Evolutionary conservation across 257 asterid species (phyloP).

Genomic region (Fraxinus cuspidata): DNA sequence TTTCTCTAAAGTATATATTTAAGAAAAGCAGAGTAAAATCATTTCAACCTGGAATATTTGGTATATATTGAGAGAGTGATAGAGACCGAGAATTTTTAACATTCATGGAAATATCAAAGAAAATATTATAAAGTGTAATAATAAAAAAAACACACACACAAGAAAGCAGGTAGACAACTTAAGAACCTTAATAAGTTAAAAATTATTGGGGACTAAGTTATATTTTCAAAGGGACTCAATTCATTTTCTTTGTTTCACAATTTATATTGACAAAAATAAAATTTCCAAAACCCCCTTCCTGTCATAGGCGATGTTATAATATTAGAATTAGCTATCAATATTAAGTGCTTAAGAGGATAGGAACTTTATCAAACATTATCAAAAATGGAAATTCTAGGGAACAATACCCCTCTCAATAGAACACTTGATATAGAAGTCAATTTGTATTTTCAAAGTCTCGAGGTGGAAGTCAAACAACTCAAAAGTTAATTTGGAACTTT

Average conservation of each 20-base stretch:
- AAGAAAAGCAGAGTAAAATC: neutral
- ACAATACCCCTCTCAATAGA: neutral
- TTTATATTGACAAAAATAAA: neutral
- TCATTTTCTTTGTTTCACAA: neutral
- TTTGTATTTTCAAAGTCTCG: neutral
- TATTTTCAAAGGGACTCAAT: neutral
- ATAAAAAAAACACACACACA: neutral
- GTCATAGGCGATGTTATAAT: neutral
- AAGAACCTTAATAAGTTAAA: neutral
- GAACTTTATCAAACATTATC: neutral
- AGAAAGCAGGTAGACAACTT: neutral
- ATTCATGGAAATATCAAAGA: neutral
- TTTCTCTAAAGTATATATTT: too few species aligned
- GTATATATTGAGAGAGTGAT: neutral
- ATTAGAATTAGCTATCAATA: neutral
- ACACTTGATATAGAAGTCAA: neutral
- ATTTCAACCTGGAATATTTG: neutral
- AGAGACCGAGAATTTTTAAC: too few species aligned
- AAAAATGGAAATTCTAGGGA: neutral
- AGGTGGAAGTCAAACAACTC: neutral
- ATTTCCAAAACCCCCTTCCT: neutral
- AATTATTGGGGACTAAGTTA: neutral
- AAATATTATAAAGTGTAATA: too few species aligned
- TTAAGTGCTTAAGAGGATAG: slow-evolving; percentile 3
- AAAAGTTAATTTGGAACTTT: neutral